Evolutionary conservation across 208 protist genomes (phyloP), one percentile per base, ranked within the genome.

Genomic region (Naegleria lovaniensis): DNA sequence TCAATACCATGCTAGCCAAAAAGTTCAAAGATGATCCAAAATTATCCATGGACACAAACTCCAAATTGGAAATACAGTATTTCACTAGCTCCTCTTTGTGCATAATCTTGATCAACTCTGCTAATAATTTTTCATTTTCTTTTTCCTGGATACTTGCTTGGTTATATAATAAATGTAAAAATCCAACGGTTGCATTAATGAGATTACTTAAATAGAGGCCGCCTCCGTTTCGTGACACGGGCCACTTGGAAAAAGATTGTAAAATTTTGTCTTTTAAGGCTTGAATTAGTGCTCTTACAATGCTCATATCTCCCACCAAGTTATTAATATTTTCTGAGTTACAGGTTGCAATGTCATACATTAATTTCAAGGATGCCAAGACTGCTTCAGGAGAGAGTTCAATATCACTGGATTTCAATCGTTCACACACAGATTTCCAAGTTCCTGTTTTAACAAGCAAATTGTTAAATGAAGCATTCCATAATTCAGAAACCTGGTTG

Each of bases 11-110:
- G 85, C 95, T 95, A 4, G 93, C 94, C 29, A 98, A 95, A 48
- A 98, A 92, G 25, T 92, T 93, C 51, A 98, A 95, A 40, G 96
- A 94, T 58, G 91, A 93, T n/a, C 95, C 94, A 93, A 95, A 97
- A 83, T 95, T 96, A 4, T 95, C 95, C 33, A 95, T 92, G 59
- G 97, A 94, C 4, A 95, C 95, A 90, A 96, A 96, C 88, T 97
- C 94, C 86, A 98, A 94, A 16, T 95, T 94, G 89, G 91, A 83
- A 75, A 97, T 94, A 48, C 96, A 93, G 91, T 96, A 92, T 90
- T 95, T 95, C 92, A 98, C 94, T 39, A 97, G 58, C 16, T 90
- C 89, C 91, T 98, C 96, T 83, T 95, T 94, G 92, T 95, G 95
- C 83, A 97, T 91, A 67, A 95, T 94, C 55, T 95, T 92, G 22